Percentiles rank a stretch among this genome's conserved stretches.
These are phyloP conservation scores for Paracoccidioides brasiliensis DNA, from an alignment of 2,329 filamentous ascomycete genomes.

Conservation along the genomic window DNA sequence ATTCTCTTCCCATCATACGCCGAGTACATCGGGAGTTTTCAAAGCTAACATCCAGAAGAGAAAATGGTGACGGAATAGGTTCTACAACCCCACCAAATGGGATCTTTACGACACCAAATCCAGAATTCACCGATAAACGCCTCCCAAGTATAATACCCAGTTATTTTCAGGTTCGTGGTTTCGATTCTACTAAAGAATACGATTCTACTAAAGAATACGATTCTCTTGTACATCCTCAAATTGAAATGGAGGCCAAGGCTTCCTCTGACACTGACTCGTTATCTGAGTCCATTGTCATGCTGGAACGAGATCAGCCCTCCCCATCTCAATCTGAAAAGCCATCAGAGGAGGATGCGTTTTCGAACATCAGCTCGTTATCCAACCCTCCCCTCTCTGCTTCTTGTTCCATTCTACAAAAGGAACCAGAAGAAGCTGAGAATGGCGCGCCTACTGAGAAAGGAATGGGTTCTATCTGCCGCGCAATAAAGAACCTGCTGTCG, in stretches of 20 bases:
- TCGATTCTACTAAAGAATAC: conserved; percentile 14
- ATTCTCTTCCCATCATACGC: neutral
- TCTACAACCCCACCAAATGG: conserved; percentile 31
- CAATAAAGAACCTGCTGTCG: conserved; percentile 33
- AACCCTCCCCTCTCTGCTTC: conserved; percentile 33
- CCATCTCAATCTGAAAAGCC: conserved; percentile 17
- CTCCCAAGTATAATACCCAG: conserved; percentile 86
- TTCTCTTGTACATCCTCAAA: conserved; percentile 15
- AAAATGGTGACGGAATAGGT: neutral
- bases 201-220: conserved; percentile 15
- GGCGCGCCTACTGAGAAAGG: conserved; percentile 26
- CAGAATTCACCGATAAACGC: conserved; percentile 87
- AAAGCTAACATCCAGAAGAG: neutral
- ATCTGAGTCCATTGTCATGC: conserved; percentile 30
- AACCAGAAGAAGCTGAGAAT: conserved; percentile 30
- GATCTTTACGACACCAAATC: conserved; percentile 71
- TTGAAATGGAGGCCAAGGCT: conserved; percentile 16
- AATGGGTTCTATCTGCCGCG: conserved; percentile 30
- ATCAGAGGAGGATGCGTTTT: conserved; percentile 17
- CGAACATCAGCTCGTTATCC: conserved; percentile 25
- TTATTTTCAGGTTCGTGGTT: conserved; percentile 95
- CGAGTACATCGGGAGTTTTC: neutral
- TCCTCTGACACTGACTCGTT: conserved; percentile 21
- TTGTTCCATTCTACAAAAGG: conserved; percentile 32
- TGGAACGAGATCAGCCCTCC: conserved; percentile 25